Conservation (phyloP, 2,329 filamentous ascomycete genomes). For the Hymenoscyphus occultus region DNA sequence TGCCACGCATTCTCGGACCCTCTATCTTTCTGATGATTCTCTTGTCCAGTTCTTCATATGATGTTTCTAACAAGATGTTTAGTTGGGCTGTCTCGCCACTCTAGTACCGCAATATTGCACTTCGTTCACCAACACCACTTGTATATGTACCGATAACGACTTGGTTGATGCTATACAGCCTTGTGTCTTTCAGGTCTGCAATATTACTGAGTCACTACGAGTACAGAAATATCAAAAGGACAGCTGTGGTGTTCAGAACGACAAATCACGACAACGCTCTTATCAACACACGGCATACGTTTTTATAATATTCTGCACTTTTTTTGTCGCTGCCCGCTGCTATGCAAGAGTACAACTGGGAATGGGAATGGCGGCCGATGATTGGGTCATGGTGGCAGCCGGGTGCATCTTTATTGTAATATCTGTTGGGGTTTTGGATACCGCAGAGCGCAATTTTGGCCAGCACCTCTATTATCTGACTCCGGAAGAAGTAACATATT, state of each 20-base stretch:
- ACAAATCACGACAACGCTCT: constrained; percentile 1
- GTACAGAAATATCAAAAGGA: constrained; percentile 43
- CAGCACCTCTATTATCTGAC: constrained; percentile 18
- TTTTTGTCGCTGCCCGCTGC: constrained; percentile 13
- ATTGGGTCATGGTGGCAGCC: constrained; percentile 18
- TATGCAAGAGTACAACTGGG: constrained; percentile 12
- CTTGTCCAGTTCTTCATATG: neutral
- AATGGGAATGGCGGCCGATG: constrained; percentile 15
- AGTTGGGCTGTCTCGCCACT: constrained; percentile 5
- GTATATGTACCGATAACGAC: constrained; percentile 38
- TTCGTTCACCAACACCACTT: constrained; percentile 37
- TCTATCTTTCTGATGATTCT: too few relatives aligned
- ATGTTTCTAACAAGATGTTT: neutral
- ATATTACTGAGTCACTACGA: constrained; percentile 38
- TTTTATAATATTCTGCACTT: constrained; percentile 7
- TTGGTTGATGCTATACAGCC: constrained; percentile 35
- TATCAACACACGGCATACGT: neutral
- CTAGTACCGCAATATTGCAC: constrained; percentile 21
- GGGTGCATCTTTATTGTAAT: constrained; percentile 6
- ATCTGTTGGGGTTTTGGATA: constrained; percentile 7
- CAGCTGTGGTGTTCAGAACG: constrained; percentile 37
- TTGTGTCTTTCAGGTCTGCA: constrained; percentile 39
- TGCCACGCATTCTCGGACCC: too few relatives aligned
- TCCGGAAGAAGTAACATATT: neutral
- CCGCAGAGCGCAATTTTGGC: constrained; percentile 15